Percentiles rank a stretch among this genome's conserved stretches.
phyloP scores from a whole-genome alignment of 1,284 basidiomycete genomes.

The Somion occarium region DNA sequence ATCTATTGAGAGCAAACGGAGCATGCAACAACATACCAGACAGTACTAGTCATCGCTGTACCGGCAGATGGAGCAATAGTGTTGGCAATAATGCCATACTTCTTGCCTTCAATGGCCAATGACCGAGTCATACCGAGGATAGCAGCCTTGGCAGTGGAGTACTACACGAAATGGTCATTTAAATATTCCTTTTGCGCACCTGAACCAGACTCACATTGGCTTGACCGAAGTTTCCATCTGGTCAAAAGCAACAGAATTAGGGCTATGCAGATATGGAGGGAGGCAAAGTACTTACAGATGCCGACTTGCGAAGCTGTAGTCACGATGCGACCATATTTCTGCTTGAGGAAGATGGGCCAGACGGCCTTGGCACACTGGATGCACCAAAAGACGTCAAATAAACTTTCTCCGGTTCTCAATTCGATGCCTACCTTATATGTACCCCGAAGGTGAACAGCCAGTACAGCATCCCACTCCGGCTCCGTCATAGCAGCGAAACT shows the following conservation, averaged over 20 bases:
- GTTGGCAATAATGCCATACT: constrained; percentile 89
- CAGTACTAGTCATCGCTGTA: constrained; percentile 85
- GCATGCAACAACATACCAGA: too few species aligned
- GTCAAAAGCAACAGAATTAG: constrained; percentile 11
- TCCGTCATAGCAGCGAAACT: constrained; percentile 88
- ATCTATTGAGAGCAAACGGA: constrained; percentile 2
- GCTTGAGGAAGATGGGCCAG: constrained; percentile 97
- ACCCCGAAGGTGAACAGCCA: constrained; percentile 82
- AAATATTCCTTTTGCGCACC: neutral
- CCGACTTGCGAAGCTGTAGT: constrained; percentile 93
- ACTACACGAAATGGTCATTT: constrained; percentile 36
- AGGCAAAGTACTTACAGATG: too few species aligned
- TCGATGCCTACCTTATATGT: constrained; percentile 57
- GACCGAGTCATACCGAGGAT: constrained; percentile 90
- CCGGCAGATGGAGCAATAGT: constrained; percentile 88
- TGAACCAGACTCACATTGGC: constrained; percentile 52
- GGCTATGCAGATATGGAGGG: constrained; percentile 34
- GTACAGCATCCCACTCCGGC: constrained; percentile 92
- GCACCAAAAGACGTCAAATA: neutral
- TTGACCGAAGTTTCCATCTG: constrained; percentile 92
- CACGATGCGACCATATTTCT: constrained; percentile 95
- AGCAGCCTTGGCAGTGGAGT: constrained; percentile 91
- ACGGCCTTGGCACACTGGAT: constrained; percentile 84
- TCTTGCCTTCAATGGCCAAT: constrained; percentile 88
- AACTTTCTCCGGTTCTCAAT: too few species aligned